phyloP scores from a whole-genome alignment of 2,329 filamentous ascomycete species.

The Apiospora marii region DNA sequence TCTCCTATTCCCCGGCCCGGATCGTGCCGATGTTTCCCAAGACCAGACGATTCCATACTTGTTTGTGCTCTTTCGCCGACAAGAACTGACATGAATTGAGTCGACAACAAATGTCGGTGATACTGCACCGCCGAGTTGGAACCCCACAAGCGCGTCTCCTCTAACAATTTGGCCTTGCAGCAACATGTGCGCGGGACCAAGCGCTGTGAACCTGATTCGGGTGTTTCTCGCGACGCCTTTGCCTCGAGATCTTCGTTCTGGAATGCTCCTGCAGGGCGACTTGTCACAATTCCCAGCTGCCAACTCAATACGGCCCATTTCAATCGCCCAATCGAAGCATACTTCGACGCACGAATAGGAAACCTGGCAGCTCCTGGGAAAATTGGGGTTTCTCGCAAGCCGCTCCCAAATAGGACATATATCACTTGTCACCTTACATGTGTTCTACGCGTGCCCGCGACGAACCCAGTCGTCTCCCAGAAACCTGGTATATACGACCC shows the following conservation, averaged over 20 bases:
- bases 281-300: slow-evolving; percentile 2
- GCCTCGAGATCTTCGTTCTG: slow-evolving; percentile 9
- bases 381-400: not conserved
- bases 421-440: slow-evolving; percentile 16
- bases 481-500: slow-evolving; percentile 17
- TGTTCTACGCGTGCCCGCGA: not conserved
- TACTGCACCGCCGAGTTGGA: not conserved
- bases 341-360: not conserved
- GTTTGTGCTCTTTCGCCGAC: not conserved
- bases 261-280: not conserved
- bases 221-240: not conserved
- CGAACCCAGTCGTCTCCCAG: not conserved
- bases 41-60: not conserved
- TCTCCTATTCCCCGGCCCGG: not conserved
- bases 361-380: not conserved
- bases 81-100: not conserved
- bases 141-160: not conserved
- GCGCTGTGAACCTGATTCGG: not conserved
- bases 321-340: slow-evolving; percentile 1
- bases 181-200: not conserved
- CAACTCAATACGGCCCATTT: not conserved
- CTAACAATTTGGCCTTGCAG: not conserved
- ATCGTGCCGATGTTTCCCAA: not conserved
- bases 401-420: slow-evolving; percentile 3
- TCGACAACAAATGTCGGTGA: not conserved